phyloP scores from a whole-genome alignment of 169 alveolate genomes.

The Eimeria praecox region DNA sequence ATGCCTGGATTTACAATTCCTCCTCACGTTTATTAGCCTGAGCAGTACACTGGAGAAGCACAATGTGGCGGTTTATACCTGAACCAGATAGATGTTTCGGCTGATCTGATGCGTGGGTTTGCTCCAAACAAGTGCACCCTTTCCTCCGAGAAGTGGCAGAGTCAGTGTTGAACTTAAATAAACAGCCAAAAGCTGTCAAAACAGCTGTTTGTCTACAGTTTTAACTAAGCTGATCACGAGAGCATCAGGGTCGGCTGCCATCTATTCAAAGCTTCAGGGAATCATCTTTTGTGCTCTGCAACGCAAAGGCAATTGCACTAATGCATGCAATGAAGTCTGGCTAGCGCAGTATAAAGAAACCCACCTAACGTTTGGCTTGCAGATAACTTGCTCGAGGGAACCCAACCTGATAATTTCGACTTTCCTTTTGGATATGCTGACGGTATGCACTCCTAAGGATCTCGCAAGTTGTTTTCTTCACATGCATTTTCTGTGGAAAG shows the following conservation, averaged over 20 bases:
- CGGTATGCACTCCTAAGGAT: not conserved
- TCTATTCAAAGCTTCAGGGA: not conserved
- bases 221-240: not conserved
- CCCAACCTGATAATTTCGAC: not conserved
- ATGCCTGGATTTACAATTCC: conserved; percentile 85
- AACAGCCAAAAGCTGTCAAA: not conserved
- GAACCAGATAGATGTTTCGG: too few species aligned
- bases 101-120: too few species aligned
- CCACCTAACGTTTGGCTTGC: not conserved
- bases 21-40: conserved; percentile 51
- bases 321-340: not conserved
- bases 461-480: not conserved
- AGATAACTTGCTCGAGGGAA: not conserved
- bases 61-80: not conserved
- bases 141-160: not conserved
- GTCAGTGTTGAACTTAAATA: not conserved
- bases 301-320: not conserved
- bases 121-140: not conserved
- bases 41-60: not conserved
- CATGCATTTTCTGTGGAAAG: not conserved
- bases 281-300: not conserved
- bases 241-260: not conserved
- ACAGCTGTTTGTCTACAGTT: not conserved
- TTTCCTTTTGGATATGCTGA: not conserved
- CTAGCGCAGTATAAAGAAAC: not conserved